A percentile compares a stretch with the other conserved stretches of the same genome.
Conservation (phyloP, 805 yeast genomes). For the Candida corydali region DNA sequence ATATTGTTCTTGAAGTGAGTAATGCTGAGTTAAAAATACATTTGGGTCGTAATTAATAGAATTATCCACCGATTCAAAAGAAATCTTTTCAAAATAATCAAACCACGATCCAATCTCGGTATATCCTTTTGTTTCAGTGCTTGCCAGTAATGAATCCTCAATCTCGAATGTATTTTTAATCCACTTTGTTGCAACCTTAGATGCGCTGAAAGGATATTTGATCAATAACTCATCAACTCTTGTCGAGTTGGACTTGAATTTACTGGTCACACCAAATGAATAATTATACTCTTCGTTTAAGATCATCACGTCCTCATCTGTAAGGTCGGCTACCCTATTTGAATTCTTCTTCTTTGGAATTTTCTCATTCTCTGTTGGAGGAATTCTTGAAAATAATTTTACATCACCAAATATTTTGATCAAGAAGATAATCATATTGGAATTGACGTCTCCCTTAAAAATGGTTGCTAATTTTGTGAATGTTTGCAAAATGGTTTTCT, state of each 20-base stretch:
- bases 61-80: conserved; percentile 18
- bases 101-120: conserved; percentile 23
- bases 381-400: conserved; percentile 23
- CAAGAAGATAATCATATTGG: conserved; percentile 38
- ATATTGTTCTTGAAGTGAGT: conserved; percentile 20
- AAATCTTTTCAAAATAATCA: conserved; percentile 24
- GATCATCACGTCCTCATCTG: conserved; percentile 16
- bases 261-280: conserved; percentile 53
- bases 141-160: conserved; percentile 9
- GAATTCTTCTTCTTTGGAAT: conserved; percentile 16
- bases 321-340: conserved; percentile 19
- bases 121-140: conserved; percentile 21
- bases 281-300: conserved; percentile 47
- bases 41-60: conserved; percentile 33
- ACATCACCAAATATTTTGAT: conserved; percentile 35
- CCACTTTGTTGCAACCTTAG: conserved; percentile 1
- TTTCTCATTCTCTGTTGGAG: conserved; percentile 11
- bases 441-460: conserved; percentile 36
- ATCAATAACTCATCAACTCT: conserved; percentile 34
- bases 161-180: conserved; percentile 8
- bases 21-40: conserved; percentile 19
- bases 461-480: conserved; percentile 28
- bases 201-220: conserved; percentile 14
- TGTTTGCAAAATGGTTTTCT: conserved; percentile 33
- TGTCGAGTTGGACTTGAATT: conserved; percentile 23